A percentile compares a stretch with the other conserved stretches of the same genome.
Conservation (phyloP, 345 rosid species). For the Linum trigynum region DNA sequence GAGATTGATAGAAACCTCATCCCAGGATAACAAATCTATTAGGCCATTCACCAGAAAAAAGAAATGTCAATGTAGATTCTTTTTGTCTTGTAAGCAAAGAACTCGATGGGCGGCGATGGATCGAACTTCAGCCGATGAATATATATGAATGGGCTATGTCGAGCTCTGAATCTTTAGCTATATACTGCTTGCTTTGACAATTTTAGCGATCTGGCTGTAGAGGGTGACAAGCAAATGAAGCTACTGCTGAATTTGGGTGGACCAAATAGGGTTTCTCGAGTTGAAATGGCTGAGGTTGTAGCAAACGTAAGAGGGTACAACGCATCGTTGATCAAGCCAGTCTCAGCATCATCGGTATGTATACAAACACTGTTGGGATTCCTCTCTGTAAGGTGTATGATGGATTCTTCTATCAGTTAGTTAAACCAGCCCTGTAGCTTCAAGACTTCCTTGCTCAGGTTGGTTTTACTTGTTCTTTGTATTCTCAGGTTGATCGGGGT, state of each 20-base stretch:
- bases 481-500: conserved; percentile 61
- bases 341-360: conserved; percentile 67
- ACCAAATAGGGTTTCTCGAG: conserved; percentile 74
- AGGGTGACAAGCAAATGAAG: conserved; percentile 45
- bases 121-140: no score
- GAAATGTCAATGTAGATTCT: no score
- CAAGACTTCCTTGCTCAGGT: background rate
- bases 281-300: conserved; percentile 81
- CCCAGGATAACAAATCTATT: no score
- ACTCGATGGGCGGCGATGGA: no score
- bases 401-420: background rate
- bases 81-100: no score
- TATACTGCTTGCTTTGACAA: background rate
- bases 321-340: conserved; percentile 48
- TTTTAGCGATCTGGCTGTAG: conserved; percentile 16
- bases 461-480: background rate
- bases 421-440: background rate
- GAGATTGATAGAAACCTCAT: no score
- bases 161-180: no score
- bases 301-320: conserved; percentile 54
- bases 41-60: no score
- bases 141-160: no score
- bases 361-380: background rate
- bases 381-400: background rate
- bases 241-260: conserved; percentile 73